A percentile compares a stretch with the other conserved stretches of the same genome.
Evolutionary conservation across 306 rosid species (phyloP).

Genomic region (Albizia julibrissin): DNA sequence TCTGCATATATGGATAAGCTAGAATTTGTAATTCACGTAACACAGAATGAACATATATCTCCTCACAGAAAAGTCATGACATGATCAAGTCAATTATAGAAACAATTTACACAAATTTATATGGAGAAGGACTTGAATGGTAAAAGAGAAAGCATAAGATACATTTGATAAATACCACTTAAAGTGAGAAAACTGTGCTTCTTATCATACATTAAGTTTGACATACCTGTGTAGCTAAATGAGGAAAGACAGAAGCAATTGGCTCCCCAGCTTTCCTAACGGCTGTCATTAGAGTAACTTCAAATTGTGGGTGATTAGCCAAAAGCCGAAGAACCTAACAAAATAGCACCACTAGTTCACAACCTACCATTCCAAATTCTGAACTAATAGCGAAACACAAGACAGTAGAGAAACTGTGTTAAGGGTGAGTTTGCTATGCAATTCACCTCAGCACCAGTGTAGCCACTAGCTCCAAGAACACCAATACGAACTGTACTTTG

Average conservation of each 20-base stretch:
- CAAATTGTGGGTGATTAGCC: slow-evolving; percentile 88
- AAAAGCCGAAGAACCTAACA: slow-evolving; percentile 85
- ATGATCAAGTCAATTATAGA: slow-evolving; percentile 3
- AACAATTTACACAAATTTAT: not conserved
- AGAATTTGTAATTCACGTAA: slow-evolving; percentile 11
- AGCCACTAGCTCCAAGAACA: slow-evolving; percentile 99
- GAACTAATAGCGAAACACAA: not conserved
- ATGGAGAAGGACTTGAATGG: not conserved
- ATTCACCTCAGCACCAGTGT: slow-evolving; percentile 93
- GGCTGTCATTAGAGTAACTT: slow-evolving; percentile 76
- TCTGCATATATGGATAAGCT: slow-evolving; percentile 47
- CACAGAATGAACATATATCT: slow-evolving; percentile 8
- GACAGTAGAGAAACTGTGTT: not conserved
- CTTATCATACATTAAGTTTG: slow-evolving; percentile 22
- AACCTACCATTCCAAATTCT: not conserved
- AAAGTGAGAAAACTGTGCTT: not conserved
- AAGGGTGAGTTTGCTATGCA: not conserved
- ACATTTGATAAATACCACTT: not conserved
- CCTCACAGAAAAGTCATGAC: not conserved
- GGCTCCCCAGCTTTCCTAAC: slow-evolving; percentile 94
- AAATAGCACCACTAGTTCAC: slow-evolving; percentile 28
- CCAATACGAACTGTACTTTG: slow-evolving; percentile 73
- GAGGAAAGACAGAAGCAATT: slow-evolving; percentile 85
- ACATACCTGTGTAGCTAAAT: slow-evolving; percentile 69
- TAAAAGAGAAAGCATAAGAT: slow-evolving; percentile 18